Evolutionary conservation across 805 yeast genomes (phyloP).

Genomic region (Candida andamanensis): DNA sequence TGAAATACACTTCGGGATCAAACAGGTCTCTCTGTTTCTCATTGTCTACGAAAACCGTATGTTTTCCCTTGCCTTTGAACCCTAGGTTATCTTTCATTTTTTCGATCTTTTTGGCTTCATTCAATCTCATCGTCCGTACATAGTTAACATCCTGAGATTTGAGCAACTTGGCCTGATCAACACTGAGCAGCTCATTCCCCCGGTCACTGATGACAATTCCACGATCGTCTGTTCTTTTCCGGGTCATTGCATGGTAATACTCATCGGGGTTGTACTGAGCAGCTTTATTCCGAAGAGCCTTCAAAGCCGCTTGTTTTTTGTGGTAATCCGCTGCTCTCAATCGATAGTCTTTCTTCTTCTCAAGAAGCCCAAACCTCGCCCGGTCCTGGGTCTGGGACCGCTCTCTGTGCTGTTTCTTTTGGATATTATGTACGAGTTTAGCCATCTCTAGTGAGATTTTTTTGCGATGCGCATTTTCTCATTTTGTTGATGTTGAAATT

Average conservation of each 20-base stretch:
- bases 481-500: no score
- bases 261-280: constrained; percentile 85
- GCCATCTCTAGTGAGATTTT: constrained; percentile 44
- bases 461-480: constrained; percentile 8
- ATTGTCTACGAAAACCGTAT: constrained; percentile 79
- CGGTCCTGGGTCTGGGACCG: constrained; percentile 81
- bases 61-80: constrained; percentile 62
- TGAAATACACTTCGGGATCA: constrained; percentile 59
- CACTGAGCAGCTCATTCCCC: constrained; percentile 53
- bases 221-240: constrained; percentile 56
- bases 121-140: constrained; percentile 67
- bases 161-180: constrained; percentile 74
- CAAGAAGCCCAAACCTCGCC: constrained; percentile 74
- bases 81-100: constrained; percentile 46
- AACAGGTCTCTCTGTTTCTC: constrained; percentile 52
- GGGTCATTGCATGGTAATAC: constrained; percentile 90
- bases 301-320: constrained; percentile 58
- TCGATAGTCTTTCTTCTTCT: constrained; percentile 65
- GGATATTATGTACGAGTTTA: constrained; percentile 80
- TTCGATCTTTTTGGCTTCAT: constrained; percentile 62
- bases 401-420: constrained; percentile 94
- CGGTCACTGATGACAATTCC: constrained; percentile 70
- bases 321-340: constrained; percentile 54
- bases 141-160: constrained; percentile 91
- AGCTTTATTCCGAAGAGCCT: constrained; percentile 69